Evolutionary conservation across 202 grass and related monocot genomes (phyloP), one percentile per base, ranked within the genome.

Genomic region (Carex sylvatica): DNA sequence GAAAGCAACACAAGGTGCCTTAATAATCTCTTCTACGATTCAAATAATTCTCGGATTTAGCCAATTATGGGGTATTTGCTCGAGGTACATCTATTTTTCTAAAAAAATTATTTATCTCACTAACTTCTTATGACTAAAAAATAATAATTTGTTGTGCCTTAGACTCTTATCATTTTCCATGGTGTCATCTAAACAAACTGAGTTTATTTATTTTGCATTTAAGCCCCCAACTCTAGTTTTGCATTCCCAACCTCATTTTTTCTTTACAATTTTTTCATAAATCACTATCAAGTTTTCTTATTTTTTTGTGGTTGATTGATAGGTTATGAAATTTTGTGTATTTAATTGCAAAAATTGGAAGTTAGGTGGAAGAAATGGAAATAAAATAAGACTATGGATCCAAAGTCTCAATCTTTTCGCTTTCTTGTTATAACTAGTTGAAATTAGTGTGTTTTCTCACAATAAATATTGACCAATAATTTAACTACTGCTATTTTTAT

Each of bases 31-130:
- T 53, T 98, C 96, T 54, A 92, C 89, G 88, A 98, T 98, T 88
- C 96, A 98, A 67, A 98, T 98, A 77, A 93, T 98, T 83, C 91
- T 98, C 44, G 96, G 92, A 44, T 95, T 95, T 66, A 98, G 96
- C 81, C 92, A 95, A 61, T 28, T 98, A 72, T 98, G 96, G 96
- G 96, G 92, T 86, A 98, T 98, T 87, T 95, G 88, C 66, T 95
- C 96, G n/a, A 95, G 96, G 96, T 98, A 95, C 36, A 69, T 46
- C 47, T 14, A 87, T 82, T 18, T 82, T 67, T 38, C 13, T 8
- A 6, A 67, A 82, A 28, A 28, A 28, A 28, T 11, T 28, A 30
- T 67, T 81, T 20, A 33, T 82, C 15, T 36, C 49, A 47, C 24
- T 24, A 80, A 80, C 22, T 65, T 69, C 52, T 33, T 68, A 67